These are phyloP conservation scores for Lithocarpus polystachyus DNA, from an alignment of 306 rosid genomes.

Conservation along the genomic window DNA sequence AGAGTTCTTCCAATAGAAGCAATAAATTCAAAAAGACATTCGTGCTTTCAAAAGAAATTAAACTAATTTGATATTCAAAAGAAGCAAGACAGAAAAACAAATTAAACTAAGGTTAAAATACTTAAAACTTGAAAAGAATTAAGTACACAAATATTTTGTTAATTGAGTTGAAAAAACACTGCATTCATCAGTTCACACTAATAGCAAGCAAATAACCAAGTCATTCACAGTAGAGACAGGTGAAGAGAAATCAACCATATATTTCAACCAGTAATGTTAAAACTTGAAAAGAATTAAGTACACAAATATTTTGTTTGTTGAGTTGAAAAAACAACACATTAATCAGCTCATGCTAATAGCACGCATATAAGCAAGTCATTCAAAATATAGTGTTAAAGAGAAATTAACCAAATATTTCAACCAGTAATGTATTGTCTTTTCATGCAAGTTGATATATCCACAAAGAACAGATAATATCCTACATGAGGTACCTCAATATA, in stretches of 20 bases:
- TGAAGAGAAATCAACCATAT: not conserved
- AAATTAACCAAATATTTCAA: not conserved
- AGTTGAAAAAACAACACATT: not conserved
- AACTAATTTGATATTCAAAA: not conserved
- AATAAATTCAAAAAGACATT: not conserved
- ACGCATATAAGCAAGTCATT: not conserved
- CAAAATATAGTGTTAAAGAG: not conserved
- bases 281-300: not conserved
- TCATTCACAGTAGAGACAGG: not conserved
- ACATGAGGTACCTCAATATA: not conserved
- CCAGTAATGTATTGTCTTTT: not conserved
- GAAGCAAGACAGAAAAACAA: not conserved
- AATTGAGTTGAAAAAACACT: not conserved
- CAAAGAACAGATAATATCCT: not conserved
- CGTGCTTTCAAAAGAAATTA: not conserved
- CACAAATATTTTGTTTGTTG: not conserved
- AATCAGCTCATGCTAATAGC: not conserved
- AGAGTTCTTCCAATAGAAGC: not conserved
- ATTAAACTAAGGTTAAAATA: not conserved
- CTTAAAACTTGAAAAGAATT: not conserved
- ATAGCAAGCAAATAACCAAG: not conserved
- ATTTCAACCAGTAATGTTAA: not conserved
- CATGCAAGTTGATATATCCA: not conserved
- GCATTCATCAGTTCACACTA: not conserved
- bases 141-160: not conserved